Base-by-base conservation (phyloP, 164 flowering plant species). In the Macadamia tetraphylla region DNA sequence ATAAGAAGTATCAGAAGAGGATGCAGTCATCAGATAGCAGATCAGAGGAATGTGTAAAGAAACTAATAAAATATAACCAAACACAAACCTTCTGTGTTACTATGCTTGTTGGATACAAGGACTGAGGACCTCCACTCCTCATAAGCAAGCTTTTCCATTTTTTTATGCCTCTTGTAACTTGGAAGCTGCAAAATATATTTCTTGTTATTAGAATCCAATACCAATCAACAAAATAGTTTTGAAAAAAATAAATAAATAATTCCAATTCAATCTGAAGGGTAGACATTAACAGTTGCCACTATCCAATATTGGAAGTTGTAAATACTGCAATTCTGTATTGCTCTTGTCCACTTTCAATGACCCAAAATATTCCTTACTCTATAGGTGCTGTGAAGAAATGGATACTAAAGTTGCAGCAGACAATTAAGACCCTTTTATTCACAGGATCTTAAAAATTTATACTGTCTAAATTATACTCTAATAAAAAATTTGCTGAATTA, bases 81-180 rank as follows among this genome's bases (percentile, higher is more conserved):
- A 53, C 12, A 40, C 30, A 11, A 42, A 86, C 90, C 92, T 82
- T 82, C 73, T 55, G 70, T 49, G 55, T 82, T 85, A 73, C 17
- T 79, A 49, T 75, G 66, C 15, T 83, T 81, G 58, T 86, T 92
- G 14, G 92, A 84, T 62, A 79, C 76, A 18, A 88, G 10, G 10
- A 90, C 96, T 48, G 88, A 68, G 12, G 97, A 83, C 76, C 87
- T 92, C 98, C 99, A 94, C 9, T 86, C 82, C 29, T 90, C 81
- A 49, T 89, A 92, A 23, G 78, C 85, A 53, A 18, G 78, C 55
- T 89, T 81, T 31, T 88, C 87, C 73, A 66, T 74, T 56, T 56
- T 73, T 65, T 94, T 94, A 3, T 80, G 85, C 73, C 72, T 76
- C 79, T 90, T 90, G 81, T 88, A 81, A 63, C 84, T 74, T 58